Evolutionary conservation across 805 yeast species (phyloP).

Genomic region (Ogataea siamensis): DNA sequence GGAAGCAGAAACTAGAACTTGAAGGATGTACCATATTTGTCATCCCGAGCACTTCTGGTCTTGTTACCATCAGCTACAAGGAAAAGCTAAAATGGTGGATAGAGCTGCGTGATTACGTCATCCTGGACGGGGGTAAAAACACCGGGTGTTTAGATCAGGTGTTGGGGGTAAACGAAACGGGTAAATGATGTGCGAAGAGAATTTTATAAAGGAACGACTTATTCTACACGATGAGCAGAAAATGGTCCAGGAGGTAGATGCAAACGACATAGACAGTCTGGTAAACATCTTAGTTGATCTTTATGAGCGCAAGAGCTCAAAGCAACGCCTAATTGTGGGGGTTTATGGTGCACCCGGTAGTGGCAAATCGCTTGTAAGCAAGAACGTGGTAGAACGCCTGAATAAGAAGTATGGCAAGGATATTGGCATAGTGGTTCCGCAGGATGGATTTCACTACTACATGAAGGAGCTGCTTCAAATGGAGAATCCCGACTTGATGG

Average conservation of each 20-base stretch:
- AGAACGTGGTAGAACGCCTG: slow-evolving; percentile 3
- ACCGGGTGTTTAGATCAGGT: neutral
- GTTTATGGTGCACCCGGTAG: slow-evolving; percentile 15
- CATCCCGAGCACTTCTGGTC: slow-evolving; percentile 71
- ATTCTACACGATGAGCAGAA: neutral
- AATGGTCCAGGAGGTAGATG: slow-evolving; percentile 5
- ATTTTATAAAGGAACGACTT: no score
- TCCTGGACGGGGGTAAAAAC: neutral
- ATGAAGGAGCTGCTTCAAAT: slow-evolving; percentile 31
- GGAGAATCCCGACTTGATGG: slow-evolving; percentile 37
- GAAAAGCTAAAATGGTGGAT: slow-evolving; percentile 52
- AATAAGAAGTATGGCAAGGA: slow-evolving; percentile 4
- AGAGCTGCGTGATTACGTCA: slow-evolving; percentile 33
- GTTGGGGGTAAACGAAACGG: slow-evolving; percentile 6
- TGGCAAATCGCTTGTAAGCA: slow-evolving; percentile 12
- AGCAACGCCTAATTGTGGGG: slow-evolving; percentile 11
- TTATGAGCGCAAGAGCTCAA: neutral
- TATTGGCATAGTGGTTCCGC: slow-evolving; percentile 14
- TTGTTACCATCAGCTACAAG: slow-evolving; percentile 51
- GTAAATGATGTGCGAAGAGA: no score
- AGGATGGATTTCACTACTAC: slow-evolving; percentile 42
- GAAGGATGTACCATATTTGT: slow-evolving; percentile 44
- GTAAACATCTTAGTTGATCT: slow-evolving; percentile 2
- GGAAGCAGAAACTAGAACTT: slow-evolving; percentile 38
- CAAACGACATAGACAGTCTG: slow-evolving; percentile 2